Evolutionary conservation across 345 rosid species (phyloP).

Genomic region (Erysimum cheiranthoides): DNA sequence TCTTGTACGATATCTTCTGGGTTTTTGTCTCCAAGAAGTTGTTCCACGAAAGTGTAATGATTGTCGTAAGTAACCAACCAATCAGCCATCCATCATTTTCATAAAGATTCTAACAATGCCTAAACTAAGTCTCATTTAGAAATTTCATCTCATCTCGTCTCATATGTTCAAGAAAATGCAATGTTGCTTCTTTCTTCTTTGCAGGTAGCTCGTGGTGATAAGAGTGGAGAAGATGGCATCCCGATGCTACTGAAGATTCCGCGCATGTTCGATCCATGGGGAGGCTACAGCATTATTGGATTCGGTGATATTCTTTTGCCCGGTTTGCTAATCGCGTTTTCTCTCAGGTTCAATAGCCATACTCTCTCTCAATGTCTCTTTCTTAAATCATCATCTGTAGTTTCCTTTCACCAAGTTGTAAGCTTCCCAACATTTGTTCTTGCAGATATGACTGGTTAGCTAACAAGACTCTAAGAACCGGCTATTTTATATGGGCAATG

Average conservation of each 20-base stretch:
- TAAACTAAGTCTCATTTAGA: slow-evolving; percentile 5
- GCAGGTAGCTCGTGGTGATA: slow-evolving; percentile 98
- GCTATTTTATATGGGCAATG: slow-evolving; percentile 97
- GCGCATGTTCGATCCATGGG: slow-evolving; percentile 98
- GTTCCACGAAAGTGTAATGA: slow-evolving; percentile 99
- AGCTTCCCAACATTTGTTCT: slow-evolving; percentile 18
- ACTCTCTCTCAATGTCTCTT: slow-evolving; percentile 12
- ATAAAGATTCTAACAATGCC: slow-evolving; percentile 2
- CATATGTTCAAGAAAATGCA: not conserved
- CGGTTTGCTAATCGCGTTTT: slow-evolving; percentile 85
- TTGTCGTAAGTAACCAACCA: slow-evolving; percentile 72
- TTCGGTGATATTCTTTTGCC: slow-evolving; percentile 99
- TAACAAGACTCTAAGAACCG: slow-evolving; percentile 79
- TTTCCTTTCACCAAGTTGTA: slow-evolving; percentile 21
- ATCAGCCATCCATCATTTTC: not conserved
- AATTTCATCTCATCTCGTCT: slow-evolving; percentile 19
- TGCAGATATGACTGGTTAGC: slow-evolving; percentile 93
- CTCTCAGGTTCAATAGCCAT: slow-evolving; percentile 70
- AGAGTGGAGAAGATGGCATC: slow-evolving; percentile 95
- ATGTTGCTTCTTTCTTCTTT: slow-evolving; percentile 24
- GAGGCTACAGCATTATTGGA: slow-evolving; percentile 97
- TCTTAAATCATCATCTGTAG: slow-evolving; percentile 7
- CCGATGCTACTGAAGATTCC: slow-evolving; percentile 98
- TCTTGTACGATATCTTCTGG: slow-evolving; percentile 98
- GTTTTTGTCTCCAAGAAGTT: slow-evolving; percentile 93